phyloP scores from a whole-genome alignment of 2,329 filamentous ascomycete species.

The Aspergillus transmontanensis region DNA sequence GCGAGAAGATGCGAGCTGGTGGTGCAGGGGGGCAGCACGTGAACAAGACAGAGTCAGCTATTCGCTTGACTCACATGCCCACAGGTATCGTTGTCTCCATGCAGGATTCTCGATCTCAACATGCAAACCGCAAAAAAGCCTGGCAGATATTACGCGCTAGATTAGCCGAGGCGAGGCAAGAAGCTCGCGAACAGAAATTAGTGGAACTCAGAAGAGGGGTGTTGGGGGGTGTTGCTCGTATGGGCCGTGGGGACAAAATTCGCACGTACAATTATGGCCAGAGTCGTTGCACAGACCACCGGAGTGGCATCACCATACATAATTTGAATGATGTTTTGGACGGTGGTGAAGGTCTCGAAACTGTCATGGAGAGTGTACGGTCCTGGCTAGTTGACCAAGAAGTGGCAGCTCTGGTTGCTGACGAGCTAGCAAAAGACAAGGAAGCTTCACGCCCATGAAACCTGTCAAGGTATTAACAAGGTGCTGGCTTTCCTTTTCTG shows the following conservation, averaged over 20 bases:
- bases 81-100: slow-evolving; percentile 86
- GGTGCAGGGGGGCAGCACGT: slow-evolving; percentile 97
- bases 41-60: slow-evolving; percentile 96
- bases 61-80: slow-evolving; percentile 86
- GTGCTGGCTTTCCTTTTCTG: background rate
- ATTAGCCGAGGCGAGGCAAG: slow-evolving; percentile 76
- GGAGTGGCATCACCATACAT: slow-evolving; percentile 76
- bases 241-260: slow-evolving; percentile 91
- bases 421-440: slow-evolving; percentile 56
- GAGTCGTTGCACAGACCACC: slow-evolving; percentile 85
- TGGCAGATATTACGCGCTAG: slow-evolving; percentile 83
- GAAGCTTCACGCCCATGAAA: slow-evolving; percentile 9
- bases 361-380: slow-evolving; percentile 75
- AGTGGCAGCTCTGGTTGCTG: slow-evolving; percentile 68
- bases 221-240: slow-evolving; percentile 72
- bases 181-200: slow-evolving; percentile 81
- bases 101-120: slow-evolving; percentile 90
- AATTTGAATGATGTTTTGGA: slow-evolving; percentile 79
- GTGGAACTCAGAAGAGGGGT: slow-evolving; percentile 74
- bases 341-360: slow-evolving; percentile 72
- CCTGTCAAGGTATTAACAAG: slow-evolving; percentile 5
- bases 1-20: slow-evolving; percentile 87
- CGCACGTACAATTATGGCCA: slow-evolving; percentile 83
- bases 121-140: slow-evolving; percentile 82
- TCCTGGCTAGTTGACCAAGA: slow-evolving; percentile 76